Conservation (phyloP, 345 rosid genomes). For the Pistacia integerrima region DNA sequence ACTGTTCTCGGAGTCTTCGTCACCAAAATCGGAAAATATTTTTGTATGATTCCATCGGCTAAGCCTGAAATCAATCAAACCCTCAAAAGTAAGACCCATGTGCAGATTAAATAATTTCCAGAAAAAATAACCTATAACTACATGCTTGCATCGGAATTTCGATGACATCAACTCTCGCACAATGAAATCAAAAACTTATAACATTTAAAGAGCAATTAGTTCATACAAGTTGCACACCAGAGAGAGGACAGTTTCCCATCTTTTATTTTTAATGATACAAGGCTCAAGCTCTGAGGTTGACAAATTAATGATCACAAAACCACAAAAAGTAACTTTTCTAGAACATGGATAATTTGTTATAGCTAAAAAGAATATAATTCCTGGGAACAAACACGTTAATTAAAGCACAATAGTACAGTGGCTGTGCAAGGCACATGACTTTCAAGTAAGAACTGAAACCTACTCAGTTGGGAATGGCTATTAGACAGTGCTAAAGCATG, state of each 20-base stretch:
- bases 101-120: neutral
- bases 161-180: neutral
- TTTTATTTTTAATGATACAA: too few relatives aligned
- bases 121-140: neutral
- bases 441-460: neutral
- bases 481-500: neutral
- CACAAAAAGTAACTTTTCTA: neutral
- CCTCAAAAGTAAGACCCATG: neutral
- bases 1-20: slow-evolving; percentile 55
- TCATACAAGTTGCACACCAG: neutral
- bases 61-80: slow-evolving; percentile 44
- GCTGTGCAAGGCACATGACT: neutral
- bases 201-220: too few relatives aligned
- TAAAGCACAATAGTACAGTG: neutral
- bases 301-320: too few relatives aligned
- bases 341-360: neutral
- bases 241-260: too few relatives aligned
- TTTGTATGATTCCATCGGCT: slow-evolving; percentile 96
- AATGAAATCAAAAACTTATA: neutral
- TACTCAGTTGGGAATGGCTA: neutral
- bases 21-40: slow-evolving; percentile 83
- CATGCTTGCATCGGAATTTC: neutral
- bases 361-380: neutral
- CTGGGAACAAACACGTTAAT: neutral
- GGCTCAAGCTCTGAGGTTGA: too few relatives aligned